phyloP scores from a whole-genome alignment of 139 green algal genomes.

The Volvox reticuliferus region DNA sequence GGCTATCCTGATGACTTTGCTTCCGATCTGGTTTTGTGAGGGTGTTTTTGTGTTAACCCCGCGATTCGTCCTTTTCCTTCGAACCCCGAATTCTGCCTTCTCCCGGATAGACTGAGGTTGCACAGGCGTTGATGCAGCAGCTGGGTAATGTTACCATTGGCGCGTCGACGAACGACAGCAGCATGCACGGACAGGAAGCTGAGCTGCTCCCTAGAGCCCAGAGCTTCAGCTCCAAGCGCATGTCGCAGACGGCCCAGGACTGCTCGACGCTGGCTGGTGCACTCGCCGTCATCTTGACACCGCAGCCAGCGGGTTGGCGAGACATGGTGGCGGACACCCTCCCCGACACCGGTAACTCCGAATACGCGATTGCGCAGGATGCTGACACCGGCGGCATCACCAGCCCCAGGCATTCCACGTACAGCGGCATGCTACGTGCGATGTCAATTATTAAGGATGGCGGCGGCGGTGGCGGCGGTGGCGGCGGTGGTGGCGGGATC shows the following conservation, averaged over 20 bases:
- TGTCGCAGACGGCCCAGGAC: not conserved
- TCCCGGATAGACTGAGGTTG: constrained; percentile 1
- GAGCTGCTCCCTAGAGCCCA: not conserved
- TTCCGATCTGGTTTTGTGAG: no score
- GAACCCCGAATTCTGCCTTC: not conserved
- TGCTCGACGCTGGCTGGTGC: not conserved
- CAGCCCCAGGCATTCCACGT: not conserved
- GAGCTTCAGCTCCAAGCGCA: not conserved
- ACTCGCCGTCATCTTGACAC: not conserved
- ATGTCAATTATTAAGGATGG: not conserved
- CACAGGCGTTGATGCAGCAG: constrained; percentile 20
- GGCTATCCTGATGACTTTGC: no score
- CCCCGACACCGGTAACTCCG: not conserved
- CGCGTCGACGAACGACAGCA: not conserved
- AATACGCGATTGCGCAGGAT: not conserved
- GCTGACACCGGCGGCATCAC: not conserved
- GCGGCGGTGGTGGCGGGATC: no score
- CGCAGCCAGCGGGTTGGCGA: not conserved
- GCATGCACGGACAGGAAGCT: not conserved
- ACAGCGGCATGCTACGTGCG: not conserved
- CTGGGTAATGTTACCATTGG: not conserved
- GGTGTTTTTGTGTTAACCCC: no score
- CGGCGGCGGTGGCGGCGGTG: not conserved
- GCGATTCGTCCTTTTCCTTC: no score
- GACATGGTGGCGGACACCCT: not conserved